Evolutionary conservation across 2,329 filamentous ascomycete genomes (phyloP), one percentile per base, ranked within the genome.

Genomic region (Chalaropsis ovoidea): DNA sequence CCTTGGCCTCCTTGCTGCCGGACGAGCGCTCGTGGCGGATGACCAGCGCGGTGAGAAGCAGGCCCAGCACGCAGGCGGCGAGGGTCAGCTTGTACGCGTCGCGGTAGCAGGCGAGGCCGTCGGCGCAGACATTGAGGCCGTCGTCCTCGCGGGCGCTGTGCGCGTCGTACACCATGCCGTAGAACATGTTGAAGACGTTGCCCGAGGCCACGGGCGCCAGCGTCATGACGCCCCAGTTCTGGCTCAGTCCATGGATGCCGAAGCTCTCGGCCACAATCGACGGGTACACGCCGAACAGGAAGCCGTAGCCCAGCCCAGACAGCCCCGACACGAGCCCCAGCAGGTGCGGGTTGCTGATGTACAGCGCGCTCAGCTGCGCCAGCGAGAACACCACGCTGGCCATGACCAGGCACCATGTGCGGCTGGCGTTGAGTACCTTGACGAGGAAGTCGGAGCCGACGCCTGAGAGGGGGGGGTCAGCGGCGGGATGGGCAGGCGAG

Each of bases 181-280:
- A 99, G 67, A 94, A 85, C 1, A 96, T 77, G 73, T 97, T 99
- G 80, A 95, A 97, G 24, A 96, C 75, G 71, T 97, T 95, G 62
- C 90, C 92, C 8, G 87, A 91, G 35, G 96, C 76, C 2, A 96
- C 90, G 0, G 93, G 92, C 2, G 90, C 87, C 61, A 96, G 79
- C 0, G 90, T 96, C 86, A 99, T 95, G 71, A 88, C 87, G 15
- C 94, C 94, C 93, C 94, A 99, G 72, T 97, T 99, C 73, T 96
- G 90, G 65, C 88, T 91, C 60, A 99, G 80, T 1, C 92, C 93
- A 68, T 87, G 82, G 31, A 96, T 88, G 7, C 94, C 94, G 73
- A 99, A 99, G 0, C 88, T 87, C 73, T 97, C 92, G 6, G 92
- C 90, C 10, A 89, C 83, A 19, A 97, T 85, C 13, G 91, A 92